These are phyloP conservation scores for Yamadazyma trypodendri DNA, from an alignment of 1,139 yeast species.

Conservation along the genomic window DNA sequence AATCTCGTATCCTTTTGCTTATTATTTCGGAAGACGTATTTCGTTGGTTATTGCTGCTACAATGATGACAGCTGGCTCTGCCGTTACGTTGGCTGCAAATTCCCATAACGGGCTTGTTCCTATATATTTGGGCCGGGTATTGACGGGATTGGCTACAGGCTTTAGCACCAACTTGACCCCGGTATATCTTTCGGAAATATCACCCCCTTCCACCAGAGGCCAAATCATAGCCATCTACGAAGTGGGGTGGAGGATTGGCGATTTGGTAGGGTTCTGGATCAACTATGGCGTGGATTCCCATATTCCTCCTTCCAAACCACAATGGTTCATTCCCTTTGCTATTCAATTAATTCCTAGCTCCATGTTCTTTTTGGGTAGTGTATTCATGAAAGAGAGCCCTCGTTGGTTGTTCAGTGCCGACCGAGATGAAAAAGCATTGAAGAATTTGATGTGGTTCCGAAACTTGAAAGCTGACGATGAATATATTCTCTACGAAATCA, in stretches of 20 bases:
- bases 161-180: constrained; percentile 42
- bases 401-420: constrained; percentile 14
- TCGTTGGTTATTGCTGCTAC: constrained; percentile 35
- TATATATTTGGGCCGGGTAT: constrained; percentile 41
- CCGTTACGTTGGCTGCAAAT: constrained; percentile 34
- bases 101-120: constrained; percentile 33
- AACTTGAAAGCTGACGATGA: constrained; percentile 37
- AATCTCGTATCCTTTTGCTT: constrained; percentile 38
- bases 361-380: constrained; percentile 37
- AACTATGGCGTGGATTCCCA: constrained; percentile 38
- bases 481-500: constrained; percentile 37
- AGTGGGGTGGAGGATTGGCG: constrained; percentile 47
- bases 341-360: constrained; percentile 42
- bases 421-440: constrained; percentile 16
- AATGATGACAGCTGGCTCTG: constrained; percentile 38
- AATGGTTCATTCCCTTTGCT: constrained; percentile 47
- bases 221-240: constrained; percentile 38
- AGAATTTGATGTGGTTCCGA: constrained; percentile 39
- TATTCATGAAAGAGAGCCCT: constrained; percentile 17
- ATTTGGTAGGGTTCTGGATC: constrained; percentile 45
- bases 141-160: constrained; percentile 43
- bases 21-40: constrained; percentile 35
- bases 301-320: constrained; percentile 25
- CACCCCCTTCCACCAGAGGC: constrained; percentile 44
- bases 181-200: constrained; percentile 39